Evolutionary conservation across 306 rosid species (phyloP).

Genomic region (Arachis stenosperma): DNA sequence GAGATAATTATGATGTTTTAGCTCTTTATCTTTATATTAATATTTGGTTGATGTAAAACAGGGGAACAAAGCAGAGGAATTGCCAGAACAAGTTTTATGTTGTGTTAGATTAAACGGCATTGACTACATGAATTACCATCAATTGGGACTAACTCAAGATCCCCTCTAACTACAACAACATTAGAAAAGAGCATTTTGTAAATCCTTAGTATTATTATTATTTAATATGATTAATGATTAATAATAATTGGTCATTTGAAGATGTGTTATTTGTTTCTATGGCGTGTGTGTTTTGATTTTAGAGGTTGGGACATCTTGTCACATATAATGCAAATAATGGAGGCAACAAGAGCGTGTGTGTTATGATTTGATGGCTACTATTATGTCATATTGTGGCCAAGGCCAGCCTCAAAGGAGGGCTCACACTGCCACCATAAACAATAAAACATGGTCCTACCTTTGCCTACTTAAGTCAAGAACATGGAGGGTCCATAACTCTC

Average conservation of each 20-base stretch:
- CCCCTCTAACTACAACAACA: conserved; percentile 41
- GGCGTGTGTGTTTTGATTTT: conserved; percentile 7
- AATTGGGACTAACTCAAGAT: conserved; percentile 66
- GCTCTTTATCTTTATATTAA: neutral
- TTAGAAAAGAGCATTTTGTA: conserved; percentile 36
- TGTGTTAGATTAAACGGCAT: conserved; percentile 88
- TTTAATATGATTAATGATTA: conserved; percentile 37
- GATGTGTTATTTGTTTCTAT: conserved; percentile 19
- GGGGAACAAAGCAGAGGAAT: conserved; percentile 94
- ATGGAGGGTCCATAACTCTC: conserved; percentile 37
- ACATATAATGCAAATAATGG: conserved; percentile 20
- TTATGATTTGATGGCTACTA: conserved; percentile 34
- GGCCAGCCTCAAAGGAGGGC: conserved; percentile 36
- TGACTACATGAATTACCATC: conserved; percentile 78
- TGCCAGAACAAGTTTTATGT: conserved; percentile 92
- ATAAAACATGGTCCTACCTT: conserved; percentile 41
- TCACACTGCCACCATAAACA: conserved; percentile 26
- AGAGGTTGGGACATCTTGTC: conserved; percentile 27
- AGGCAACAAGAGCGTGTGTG: conserved; percentile 38
- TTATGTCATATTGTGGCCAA: conserved; percentile 20
- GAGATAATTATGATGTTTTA: too few relatives aligned
- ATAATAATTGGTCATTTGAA: conserved; percentile 33
- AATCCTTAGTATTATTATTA: neutral
- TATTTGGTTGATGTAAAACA: conserved; percentile 45
- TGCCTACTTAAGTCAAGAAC: conserved; percentile 12